Percentiles rank a stretch among this genome's conserved stretches.
Conservation (phyloP, 1,284 basidiomycete species). For the Ceratobasidium sp. region DNA sequence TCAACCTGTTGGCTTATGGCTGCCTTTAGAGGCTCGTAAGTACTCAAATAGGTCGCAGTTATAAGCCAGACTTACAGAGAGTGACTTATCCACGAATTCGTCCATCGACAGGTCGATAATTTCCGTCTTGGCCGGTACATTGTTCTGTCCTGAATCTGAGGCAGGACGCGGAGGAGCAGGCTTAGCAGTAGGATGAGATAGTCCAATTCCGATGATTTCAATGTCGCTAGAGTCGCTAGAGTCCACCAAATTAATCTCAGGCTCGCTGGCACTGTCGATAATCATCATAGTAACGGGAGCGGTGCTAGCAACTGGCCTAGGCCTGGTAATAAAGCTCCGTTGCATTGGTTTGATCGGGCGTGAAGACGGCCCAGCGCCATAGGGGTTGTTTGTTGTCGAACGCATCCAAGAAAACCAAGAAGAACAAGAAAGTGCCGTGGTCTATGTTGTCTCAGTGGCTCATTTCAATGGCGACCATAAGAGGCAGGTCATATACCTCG, state of each 20-base stretch:
- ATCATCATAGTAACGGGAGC: not conserved
- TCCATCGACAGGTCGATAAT: constrained; percentile 12
- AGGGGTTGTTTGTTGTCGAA: not conserved
- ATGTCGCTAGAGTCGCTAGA: constrained; percentile 5
- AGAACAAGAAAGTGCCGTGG: not conserved
- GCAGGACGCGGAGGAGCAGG: not conserved
- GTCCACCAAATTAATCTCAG: constrained; percentile 18
- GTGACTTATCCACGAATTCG: not conserved
- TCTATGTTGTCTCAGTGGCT: not conserved
- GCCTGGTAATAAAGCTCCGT: not conserved
- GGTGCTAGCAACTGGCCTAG: not conserved
- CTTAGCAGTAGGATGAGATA: not conserved
- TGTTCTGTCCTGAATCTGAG: not conserved
- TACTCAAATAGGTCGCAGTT: not conserved
- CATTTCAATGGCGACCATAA: not conserved
- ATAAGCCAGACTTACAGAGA: not conserved
- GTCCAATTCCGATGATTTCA: not conserved
- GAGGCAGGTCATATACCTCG: no score
- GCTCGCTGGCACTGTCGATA: constrained; percentile 11
- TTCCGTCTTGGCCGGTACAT: not conserved
- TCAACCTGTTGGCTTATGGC: not conserved
- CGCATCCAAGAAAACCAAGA: constrained; percentile 8
- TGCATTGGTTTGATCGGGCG: not conserved
- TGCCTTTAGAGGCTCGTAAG: not conserved
- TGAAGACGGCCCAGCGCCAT: constrained; percentile 6